A percentile compares a stretch with the other conserved stretches of the same genome.
Conservation (phyloP, 179 eudicot genomes). For the Camellia oleifera region DNA sequence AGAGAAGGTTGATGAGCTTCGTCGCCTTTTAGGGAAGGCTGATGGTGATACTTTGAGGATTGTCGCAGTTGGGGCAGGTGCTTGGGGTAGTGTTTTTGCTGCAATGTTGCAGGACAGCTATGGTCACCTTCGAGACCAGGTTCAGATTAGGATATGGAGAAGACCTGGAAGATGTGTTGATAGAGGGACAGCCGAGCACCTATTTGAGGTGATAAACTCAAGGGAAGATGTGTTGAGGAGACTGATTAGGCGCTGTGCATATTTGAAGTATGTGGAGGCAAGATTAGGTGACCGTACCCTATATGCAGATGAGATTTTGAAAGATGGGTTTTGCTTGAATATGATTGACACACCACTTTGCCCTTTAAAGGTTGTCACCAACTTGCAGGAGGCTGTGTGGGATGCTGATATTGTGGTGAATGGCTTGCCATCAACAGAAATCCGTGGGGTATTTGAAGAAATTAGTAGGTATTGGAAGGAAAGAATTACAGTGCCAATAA, state of each 20-base stretch:
- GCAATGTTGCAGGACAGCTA: slow-evolving; percentile 88
- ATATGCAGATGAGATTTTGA: slow-evolving; percentile 89
- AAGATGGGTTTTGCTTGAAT: slow-evolving; percentile 91
- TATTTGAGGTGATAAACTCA: slow-evolving; percentile 90
- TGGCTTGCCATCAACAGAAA: slow-evolving; percentile 94
- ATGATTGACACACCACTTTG: slow-evolving; percentile 92
- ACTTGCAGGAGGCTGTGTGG: slow-evolving; percentile 95
- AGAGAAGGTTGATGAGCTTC: slow-evolving; percentile 72
- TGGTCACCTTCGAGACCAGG: slow-evolving; percentile 70
- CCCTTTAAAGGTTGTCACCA: slow-evolving; percentile 87
- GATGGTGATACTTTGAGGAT: slow-evolving; percentile 79
- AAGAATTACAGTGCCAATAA: slow-evolving; percentile 57
- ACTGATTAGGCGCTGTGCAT: slow-evolving; percentile 84
- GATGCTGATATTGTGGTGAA: slow-evolving; percentile 91
- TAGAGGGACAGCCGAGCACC: slow-evolving; percentile 76
- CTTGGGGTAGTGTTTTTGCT: slow-evolving; percentile 95
- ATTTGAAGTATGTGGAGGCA: slow-evolving; percentile 82
- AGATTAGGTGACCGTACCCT: slow-evolving; percentile 80
- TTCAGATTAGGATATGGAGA: slow-evolving; percentile 91
- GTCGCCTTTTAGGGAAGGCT: slow-evolving; percentile 51
- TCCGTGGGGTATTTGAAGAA: slow-evolving; percentile 78
- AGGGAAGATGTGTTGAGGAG: slow-evolving; percentile 94
- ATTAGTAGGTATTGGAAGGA: slow-evolving; percentile 87
- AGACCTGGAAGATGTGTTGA: slow-evolving; percentile 81
- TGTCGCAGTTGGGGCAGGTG: slow-evolving; percentile 96